phyloP scores from a whole-genome alignment of 2,329 filamentous ascomycete genomes.

The Alternaria incomplexa region DNA sequence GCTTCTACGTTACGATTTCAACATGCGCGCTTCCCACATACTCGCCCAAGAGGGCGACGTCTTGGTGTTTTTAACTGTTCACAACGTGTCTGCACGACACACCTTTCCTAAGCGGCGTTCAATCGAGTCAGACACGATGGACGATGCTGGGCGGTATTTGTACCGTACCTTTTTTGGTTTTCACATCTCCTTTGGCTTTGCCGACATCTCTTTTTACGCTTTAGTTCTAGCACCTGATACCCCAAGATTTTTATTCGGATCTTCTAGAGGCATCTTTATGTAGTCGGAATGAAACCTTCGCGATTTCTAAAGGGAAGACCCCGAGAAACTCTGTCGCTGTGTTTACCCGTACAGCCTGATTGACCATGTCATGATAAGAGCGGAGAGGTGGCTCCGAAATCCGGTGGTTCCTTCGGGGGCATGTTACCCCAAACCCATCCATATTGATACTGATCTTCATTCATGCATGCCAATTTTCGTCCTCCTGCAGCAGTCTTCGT shows the following conservation, averaged over 20 bases:
- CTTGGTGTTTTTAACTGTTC: not conserved
- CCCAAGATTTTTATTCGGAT: constrained; percentile 1
- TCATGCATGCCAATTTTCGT: not conserved
- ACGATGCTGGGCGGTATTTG: not conserved
- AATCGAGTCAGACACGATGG: not conserved
- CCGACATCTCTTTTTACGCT: not conserved
- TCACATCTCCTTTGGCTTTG: not conserved
- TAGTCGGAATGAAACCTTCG: not conserved
- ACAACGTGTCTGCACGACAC: not conserved
- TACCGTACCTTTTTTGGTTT: not conserved
- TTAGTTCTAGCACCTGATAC: constrained; percentile 7
- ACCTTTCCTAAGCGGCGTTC: not conserved
- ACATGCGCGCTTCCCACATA: not conserved
- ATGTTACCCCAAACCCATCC: not conserved
- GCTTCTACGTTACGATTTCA: not conserved
- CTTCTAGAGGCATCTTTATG: not conserved
- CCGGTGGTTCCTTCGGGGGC: not conserved
- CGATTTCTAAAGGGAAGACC: not conserved
- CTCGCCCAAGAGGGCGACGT: not conserved
- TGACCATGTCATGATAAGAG: not conserved
- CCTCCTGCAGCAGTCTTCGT: not conserved
- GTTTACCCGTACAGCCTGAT: not conserved
- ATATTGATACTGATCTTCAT: not conserved
- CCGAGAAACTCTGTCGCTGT: not conserved
- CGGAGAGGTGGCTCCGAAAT: accelerated